These are phyloP conservation scores for Trametes meyenii DNA, from an alignment of 768 basidiomycete genomes.

Conservation along the genomic window DNA sequence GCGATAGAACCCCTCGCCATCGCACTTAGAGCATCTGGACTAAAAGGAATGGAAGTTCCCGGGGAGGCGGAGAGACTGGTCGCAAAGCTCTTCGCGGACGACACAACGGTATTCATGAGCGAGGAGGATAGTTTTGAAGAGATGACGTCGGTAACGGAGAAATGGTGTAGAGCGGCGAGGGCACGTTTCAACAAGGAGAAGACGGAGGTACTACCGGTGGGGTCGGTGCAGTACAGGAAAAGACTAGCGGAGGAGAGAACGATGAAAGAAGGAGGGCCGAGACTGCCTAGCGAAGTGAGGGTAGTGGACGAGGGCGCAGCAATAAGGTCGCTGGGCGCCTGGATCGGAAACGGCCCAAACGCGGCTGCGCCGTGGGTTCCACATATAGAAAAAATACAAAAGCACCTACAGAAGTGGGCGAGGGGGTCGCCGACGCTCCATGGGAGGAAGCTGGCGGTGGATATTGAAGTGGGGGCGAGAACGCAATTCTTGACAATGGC, in stretches of 20 bases:
- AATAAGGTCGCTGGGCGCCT: slow-evolving; percentile 20
- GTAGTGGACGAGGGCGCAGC: background rate
- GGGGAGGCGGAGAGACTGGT: slow-evolving; percentile 14
- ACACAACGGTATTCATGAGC: slow-evolving; percentile 34
- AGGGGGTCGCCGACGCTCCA: slow-evolving; percentile 7
- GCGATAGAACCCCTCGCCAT: slow-evolving; percentile 37
- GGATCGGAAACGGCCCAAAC: slow-evolving; percentile 20
- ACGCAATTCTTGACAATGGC: slow-evolving; percentile 11
- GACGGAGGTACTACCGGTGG: background rate
- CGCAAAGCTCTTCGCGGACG: slow-evolving; percentile 33
- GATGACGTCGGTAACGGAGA: background rate
- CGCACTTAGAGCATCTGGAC: slow-evolving; percentile 17
- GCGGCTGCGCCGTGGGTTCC: background rate
- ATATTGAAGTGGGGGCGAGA: background rate
- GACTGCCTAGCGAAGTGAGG: background rate
- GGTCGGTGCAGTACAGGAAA: background rate
- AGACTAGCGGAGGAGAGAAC: background rate
- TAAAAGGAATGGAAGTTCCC: slow-evolving; percentile 27
- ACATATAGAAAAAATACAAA: background rate
- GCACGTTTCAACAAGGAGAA: background rate
- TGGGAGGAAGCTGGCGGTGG: slow-evolving; percentile 5
- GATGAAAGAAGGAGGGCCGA: background rate
- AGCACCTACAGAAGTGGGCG: background rate
- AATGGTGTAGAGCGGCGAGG: background rate
- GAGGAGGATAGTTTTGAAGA: slow-evolving; percentile 34